Evolutionary conservation across 2,329 filamentous ascomycete species (phyloP), one percentile per base, ranked within the genome.

Genomic region (Scopulariopsis brevicaulis): DNA sequence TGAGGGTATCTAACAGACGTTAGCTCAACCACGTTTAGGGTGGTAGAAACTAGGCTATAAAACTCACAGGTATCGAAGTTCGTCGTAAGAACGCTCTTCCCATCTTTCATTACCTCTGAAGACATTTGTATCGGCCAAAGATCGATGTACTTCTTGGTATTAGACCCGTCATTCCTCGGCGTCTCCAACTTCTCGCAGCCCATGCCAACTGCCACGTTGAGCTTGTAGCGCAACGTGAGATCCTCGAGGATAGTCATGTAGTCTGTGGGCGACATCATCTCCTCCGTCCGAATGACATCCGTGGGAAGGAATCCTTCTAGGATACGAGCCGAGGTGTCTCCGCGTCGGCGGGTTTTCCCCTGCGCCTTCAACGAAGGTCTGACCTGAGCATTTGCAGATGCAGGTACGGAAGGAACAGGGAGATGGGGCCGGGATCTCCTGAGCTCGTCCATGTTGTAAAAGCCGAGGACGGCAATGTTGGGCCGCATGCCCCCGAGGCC

Each of bases 91-190:
- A 94, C 77, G 62, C 78, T 84, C 66, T 83, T 81, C 1, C 78
- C 79, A 62, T 86, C 84, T 1, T 86, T 77, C 0, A 83, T 81
- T 37, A 94, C 81, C 64, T 93, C 89, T 1, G 90, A 90, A 6
- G 90, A 93, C 89, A 96, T 96, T 63, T 96, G 91, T 57, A 96
- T 94, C 0, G 90, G 90, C 90, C 90, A 96, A 4, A 96, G 73
- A 65, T 96, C 90, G 61, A 96, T 89, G 65, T 86, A 93, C 65
- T 84, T 89, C 67, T 93, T 93, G 4, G 74, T 75, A 57, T 85
- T 82, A 20, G 68, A 66, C 4, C 77, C 78, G 46, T 83, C 76
- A 1, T 76, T 69, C 22, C 81, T 77, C 0, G 90, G 90, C 0
- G 90, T 81, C 65, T 94, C 87, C 1, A 96, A 74, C 1, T 82